phyloP scores from a whole-genome alignment of 208 protist species.

The Leishmania mexicana region DNA sequence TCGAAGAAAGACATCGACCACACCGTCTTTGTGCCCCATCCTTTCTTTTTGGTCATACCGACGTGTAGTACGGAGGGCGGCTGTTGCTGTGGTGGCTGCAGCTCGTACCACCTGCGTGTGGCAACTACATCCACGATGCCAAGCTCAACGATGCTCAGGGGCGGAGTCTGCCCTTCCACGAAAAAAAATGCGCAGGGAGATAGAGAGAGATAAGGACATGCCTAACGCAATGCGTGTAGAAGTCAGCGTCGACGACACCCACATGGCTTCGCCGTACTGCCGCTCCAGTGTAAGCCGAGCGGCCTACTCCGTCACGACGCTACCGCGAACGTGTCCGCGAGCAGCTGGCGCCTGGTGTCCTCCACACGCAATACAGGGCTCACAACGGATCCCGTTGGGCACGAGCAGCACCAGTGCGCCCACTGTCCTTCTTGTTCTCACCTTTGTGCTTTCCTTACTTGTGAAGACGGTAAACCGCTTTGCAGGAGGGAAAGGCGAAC shows the following conservation, averaged over 20 bases:
- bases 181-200: background rate
- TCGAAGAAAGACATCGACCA: constrained; percentile 67
- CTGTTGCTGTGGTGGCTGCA: background rate
- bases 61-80: background rate
- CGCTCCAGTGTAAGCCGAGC: background rate
- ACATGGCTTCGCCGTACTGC: background rate
- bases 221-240: background rate
- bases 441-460: background rate
- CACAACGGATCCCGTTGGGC: background rate
- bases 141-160: background rate
- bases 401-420: background rate
- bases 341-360: background rate
- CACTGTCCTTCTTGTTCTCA: background rate
- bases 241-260: background rate
- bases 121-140: background rate
- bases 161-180: background rate
- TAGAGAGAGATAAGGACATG: no score
- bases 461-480: background rate
- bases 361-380: background rate
- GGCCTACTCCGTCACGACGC: background rate
- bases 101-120: background rate
- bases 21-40: constrained; percentile 49
- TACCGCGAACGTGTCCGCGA: background rate
- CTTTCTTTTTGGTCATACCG: background rate
- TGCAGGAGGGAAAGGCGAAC: background rate